A percentile compares a stretch with the other conserved stretches of the same genome.
These are phyloP conservation scores for Pseudogymnoascus verrucosus DNA, from an alignment of 2,329 filamentous ascomycete genomes.

Conservation along the genomic window DNA sequence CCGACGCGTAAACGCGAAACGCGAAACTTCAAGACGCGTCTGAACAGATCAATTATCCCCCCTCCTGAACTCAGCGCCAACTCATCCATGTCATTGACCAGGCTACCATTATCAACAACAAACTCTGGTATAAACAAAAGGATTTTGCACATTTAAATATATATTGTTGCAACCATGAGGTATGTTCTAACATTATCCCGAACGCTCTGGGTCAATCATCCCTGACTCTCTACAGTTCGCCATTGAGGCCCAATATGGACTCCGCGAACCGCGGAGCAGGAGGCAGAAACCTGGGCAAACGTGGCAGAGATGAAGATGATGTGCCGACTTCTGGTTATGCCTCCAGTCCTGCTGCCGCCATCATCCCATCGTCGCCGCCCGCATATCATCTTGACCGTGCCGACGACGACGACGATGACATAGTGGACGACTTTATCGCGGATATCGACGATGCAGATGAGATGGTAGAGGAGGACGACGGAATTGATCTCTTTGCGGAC, in stretches of 20 bases:
- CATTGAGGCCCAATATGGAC: slow-evolving; percentile 69
- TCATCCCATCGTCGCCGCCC: slow-evolving; percentile 58
- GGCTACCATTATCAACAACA: slow-evolving; percentile 8
- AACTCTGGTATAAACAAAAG: neutral
- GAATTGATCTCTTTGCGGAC: slow-evolving; percentile 68
- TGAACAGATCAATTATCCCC: slow-evolving; percentile 5
- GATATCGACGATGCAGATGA: slow-evolving; percentile 73
- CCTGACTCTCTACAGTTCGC: slow-evolving; percentile 52
- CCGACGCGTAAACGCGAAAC: slow-evolving; percentile 7
- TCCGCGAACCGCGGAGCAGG: slow-evolving; percentile 69
- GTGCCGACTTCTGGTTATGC: slow-evolving; percentile 40
- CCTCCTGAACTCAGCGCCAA: slow-evolving; percentile 6
- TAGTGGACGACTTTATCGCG: slow-evolving; percentile 62
- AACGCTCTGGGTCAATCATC: slow-evolving; percentile 10
- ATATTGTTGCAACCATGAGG: slow-evolving; percentile 25
- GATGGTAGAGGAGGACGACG: slow-evolving; percentile 71
- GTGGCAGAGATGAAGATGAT: slow-evolving; percentile 58
- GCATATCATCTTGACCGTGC: slow-evolving; percentile 56
- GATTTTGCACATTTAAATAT: neutral
- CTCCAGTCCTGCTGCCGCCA: slow-evolving; percentile 43
- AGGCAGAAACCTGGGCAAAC: slow-evolving; percentile 47
- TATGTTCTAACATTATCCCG: slow-evolving; percentile 16
- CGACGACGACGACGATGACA: slow-evolving; percentile 62
- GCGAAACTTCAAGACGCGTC: slow-evolving; percentile 3
- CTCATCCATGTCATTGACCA: slow-evolving; percentile 6